These are phyloP conservation scores for Cruciata laevipes DNA, from an alignment of 257 asterid species.

Conservation along the genomic window DNA sequence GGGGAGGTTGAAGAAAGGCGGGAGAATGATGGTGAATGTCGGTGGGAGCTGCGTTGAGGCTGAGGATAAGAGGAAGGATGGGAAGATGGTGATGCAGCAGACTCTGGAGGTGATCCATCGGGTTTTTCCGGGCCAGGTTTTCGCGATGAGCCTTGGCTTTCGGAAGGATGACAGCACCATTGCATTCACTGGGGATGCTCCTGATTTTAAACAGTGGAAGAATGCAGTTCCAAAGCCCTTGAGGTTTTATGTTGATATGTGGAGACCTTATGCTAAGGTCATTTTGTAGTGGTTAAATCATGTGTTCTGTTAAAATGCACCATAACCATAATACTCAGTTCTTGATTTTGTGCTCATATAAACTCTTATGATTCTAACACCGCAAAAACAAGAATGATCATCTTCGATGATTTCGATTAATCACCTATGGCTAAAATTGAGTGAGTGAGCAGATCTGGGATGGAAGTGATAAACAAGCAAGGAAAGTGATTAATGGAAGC, in stretches of 20 bases:
- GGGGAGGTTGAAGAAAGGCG: constrained; percentile 44
- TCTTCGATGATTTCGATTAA: too few relatives aligned
- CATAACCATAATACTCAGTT: too few relatives aligned
- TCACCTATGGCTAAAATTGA: too few relatives aligned
- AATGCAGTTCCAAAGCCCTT: constrained; percentile 43
- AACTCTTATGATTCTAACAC: too few relatives aligned
- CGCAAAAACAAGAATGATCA: too few relatives aligned
- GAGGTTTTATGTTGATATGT: constrained; percentile 58
- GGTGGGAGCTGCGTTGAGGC: constrained; percentile 95
- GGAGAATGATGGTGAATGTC: constrained; percentile 84
- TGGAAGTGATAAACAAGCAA: too few relatives aligned
- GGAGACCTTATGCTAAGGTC: constrained; percentile 35
- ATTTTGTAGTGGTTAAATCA: neutral
- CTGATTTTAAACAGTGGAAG: constrained; percentile 55
- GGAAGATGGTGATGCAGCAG: constrained; percentile 62
- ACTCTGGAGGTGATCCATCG: constrained; percentile 54
- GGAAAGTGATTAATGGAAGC: too few relatives aligned
- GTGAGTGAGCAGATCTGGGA: too few relatives aligned
- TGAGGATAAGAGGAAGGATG: constrained; percentile 68
- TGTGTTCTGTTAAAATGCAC: too few relatives aligned
- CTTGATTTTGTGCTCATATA: too few relatives aligned
- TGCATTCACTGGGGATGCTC: constrained; percentile 63
- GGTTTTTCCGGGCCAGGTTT: constrained; percentile 40
- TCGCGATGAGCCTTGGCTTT: constrained; percentile 45
- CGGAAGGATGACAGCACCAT: constrained; percentile 66